Base-by-base conservation (phyloP, 2,329 filamentous ascomycete species). In the Epichloe sibirici region DNA sequence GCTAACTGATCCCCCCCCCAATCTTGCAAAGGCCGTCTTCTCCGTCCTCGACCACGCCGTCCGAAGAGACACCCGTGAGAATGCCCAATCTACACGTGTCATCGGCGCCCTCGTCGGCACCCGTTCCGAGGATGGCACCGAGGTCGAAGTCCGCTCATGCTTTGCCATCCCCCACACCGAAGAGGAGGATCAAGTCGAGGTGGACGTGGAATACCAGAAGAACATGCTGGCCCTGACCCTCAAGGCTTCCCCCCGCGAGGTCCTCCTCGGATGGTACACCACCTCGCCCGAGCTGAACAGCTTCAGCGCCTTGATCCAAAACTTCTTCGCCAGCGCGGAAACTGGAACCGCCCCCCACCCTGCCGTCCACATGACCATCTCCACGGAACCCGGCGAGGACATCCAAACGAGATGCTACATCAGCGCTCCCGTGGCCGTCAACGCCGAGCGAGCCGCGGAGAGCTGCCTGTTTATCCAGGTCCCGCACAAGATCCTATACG, bases 141-240 rank as follows among this genome's bases (percentile, higher is more conserved):
- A 97, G 71, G 88, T 95, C 65, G 90, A 95, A 72, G 93, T 98
- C 65, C 85, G 89, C 67, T 94, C 89, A 66, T 91, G 89, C 75
- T 98, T 98, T 70, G 93, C 93, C 61, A 95, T 98, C 66, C 90
- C 91, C 60, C 93, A 98, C 76, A 97, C 91, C 61, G 93, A 98
- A 75, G 95, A 91, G 62, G 87, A 90, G 69, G 93, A 98, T 72
- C 93, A 98, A 73, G 93, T 98, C 64, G 93, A 98, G 73, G 93
- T 98, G 58, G 93, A 98, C 69, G 95, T 98, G 79, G 93, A 98
- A 73, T 98, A 97, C 74, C 93, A 98, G 75, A 97, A 97, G 81
- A 90, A 91, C 71, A 98, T 98, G 93, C 84, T 97, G 54, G 86
- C 88, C 55, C 77, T 98, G 62, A 91, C 95, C 69, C 83, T 97